Conservation (phyloP, 768 basidiomycete genomes). For the Boletus patriciae region DNA sequence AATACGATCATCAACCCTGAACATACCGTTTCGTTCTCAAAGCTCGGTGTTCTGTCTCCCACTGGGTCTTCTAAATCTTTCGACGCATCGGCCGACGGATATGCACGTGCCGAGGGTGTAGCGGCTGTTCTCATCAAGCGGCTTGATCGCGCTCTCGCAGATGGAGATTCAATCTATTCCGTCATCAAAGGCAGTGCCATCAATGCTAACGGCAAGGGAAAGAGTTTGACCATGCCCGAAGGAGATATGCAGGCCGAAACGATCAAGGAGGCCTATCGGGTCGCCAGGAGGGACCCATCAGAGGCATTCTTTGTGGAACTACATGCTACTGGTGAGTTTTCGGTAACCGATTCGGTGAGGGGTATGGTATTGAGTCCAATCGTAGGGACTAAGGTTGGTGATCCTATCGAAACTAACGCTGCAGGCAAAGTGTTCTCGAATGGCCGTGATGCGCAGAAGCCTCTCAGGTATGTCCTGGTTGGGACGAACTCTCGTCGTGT, state of each 20-base stretch:
- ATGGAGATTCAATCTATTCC: slow-evolving; percentile 34
- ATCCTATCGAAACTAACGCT: slow-evolving; percentile 52
- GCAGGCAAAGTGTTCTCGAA: slow-evolving; percentile 39
- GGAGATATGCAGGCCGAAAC: slow-evolving; percentile 35
- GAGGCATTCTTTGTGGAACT: slow-evolving; percentile 52
- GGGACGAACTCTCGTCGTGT: neutral
- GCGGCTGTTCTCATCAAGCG: slow-evolving; percentile 37
- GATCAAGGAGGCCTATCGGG: slow-evolving; percentile 34
- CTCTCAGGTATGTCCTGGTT: slow-evolving; percentile 15
- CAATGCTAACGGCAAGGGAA: slow-evolving; percentile 36
- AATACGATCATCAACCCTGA: slow-evolving; percentile 32
- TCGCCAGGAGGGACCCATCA: slow-evolving; percentile 29
- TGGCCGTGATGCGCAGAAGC: slow-evolving; percentile 16
- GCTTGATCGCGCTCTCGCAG: slow-evolving; percentile 31
- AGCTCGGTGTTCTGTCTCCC: slow-evolving; percentile 36
- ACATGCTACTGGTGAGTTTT: slow-evolving; percentile 45
- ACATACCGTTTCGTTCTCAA: slow-evolving; percentile 29
- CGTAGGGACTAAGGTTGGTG: slow-evolving; percentile 42
- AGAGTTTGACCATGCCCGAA: slow-evolving; percentile 37
- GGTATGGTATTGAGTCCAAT: neutral
- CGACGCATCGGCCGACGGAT: slow-evolving; percentile 35
- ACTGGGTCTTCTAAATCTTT: slow-evolving; percentile 35
- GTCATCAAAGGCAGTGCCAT: slow-evolving; percentile 34
- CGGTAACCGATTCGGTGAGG: neutral
- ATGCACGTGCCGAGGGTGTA: slow-evolving; percentile 30